Evolutionary conservation across 1,284 basidiomycete species (phyloP).

Genomic region (Farysia itapuensis): DNA sequence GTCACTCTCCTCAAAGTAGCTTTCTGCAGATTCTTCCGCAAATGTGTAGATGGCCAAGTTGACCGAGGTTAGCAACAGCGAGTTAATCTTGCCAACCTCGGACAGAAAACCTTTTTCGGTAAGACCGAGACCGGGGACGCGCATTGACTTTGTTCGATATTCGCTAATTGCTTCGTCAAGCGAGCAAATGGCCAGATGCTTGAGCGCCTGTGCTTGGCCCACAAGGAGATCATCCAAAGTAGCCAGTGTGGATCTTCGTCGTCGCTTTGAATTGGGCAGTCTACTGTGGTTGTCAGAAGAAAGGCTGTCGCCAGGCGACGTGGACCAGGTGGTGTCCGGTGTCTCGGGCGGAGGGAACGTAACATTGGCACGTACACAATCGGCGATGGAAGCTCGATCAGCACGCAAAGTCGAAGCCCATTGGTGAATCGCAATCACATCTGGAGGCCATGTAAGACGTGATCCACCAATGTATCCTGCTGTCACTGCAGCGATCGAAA

Average conservation of each 20-base stretch:
- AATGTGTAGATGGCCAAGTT: constrained; percentile 34
- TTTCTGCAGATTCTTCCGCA: constrained; percentile 26
- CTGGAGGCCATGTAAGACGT: constrained; percentile 24
- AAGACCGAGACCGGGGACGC: constrained; percentile 12
- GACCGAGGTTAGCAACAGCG: constrained; percentile 18
- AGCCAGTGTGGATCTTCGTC: constrained; percentile 6
- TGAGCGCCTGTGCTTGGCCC: constrained; percentile 27
- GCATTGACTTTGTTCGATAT: constrained; percentile 11
- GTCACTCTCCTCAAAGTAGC: constrained; percentile 20
- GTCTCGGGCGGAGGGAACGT: constrained; percentile 9
- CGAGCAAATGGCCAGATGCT: constrained; percentile 17
- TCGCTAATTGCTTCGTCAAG: constrained; percentile 21
- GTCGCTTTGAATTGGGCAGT: background rate
- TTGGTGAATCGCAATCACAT: constrained; percentile 28
- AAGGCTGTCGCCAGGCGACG: constrained; percentile 8
- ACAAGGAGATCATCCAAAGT: constrained; percentile 26
- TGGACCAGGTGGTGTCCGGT: constrained; percentile 24
- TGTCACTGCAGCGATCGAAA: constrained; percentile 26
- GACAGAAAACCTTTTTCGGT: constrained; percentile 23
- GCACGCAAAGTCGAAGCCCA: constrained; percentile 25
- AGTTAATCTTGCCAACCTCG: constrained; percentile 12
- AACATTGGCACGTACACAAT: constrained; percentile 24
- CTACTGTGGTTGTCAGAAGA: constrained; percentile 3
- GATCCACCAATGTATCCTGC: constrained; percentile 27
- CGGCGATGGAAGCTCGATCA: constrained; percentile 18